Percentiles rank a stretch among this genome's conserved stretches.
Evolutionary conservation across 176 grass and related monocot species (phyloP).

Genomic region (Coix lacrymajobi): DNA sequence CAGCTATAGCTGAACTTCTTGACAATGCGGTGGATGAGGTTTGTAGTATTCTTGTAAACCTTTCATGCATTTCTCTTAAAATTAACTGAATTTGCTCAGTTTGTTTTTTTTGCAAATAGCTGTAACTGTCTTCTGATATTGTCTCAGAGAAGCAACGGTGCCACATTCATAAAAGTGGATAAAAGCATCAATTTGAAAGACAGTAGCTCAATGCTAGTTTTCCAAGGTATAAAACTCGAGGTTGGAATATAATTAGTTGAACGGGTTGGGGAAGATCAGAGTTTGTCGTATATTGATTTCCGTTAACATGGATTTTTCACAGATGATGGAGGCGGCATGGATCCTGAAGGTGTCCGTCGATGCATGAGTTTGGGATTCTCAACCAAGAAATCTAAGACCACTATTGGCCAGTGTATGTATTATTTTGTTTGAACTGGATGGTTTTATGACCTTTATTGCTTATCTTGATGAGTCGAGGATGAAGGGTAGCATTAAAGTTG

Average conservation of each 20-base stretch:
- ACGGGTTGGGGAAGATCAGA: background rate
- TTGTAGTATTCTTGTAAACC: conserved; percentile 9
- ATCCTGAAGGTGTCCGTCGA: conserved; percentile 77
- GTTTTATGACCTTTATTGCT: background rate
- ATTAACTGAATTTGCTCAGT: background rate
- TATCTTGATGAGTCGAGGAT: conserved; percentile 2
- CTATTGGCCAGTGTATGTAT: conserved; percentile 87
- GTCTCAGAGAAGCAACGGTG: conserved; percentile 75
- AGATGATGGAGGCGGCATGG: conserved; percentile 98
- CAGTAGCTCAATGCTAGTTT: conserved; percentile 73
- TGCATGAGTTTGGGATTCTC: conserved; percentile 98
- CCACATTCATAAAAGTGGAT: conserved; percentile 88
- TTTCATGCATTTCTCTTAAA: background rate
- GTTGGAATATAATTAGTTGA: background rate
- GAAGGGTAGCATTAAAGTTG: background rate
- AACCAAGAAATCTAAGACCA: conserved; percentile 92
- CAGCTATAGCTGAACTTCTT: conserved; percentile 94
- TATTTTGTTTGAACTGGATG: background rate
- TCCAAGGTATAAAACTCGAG: conserved; percentile 61
- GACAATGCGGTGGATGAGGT: conserved; percentile 99
- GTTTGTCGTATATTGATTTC: background rate
- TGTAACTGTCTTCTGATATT: conserved; percentile 29
- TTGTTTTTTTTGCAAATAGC: background rate
- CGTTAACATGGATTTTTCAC: conserved; percentile 15
- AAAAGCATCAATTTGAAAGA: conserved; percentile 77